These are phyloP conservation scores for Auriscalpium microsporum DNA, from an alignment of 768 basidiomycete genomes.

Conservation along the genomic window DNA sequence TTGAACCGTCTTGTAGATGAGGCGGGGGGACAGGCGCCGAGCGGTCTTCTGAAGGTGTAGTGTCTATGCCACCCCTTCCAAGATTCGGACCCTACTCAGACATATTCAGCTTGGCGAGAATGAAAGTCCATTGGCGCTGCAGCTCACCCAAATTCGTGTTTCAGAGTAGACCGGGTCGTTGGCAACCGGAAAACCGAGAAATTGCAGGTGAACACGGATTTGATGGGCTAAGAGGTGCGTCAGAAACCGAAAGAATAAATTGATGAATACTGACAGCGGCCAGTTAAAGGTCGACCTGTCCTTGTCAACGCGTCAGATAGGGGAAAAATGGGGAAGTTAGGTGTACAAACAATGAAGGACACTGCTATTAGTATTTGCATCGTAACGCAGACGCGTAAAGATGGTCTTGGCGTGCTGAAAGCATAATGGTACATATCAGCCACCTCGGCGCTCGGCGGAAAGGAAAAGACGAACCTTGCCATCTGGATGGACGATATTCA, in stretches of 20 bases:
- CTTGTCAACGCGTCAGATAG: neutral
- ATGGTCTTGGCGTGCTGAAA: slow-evolving; percentile 77
- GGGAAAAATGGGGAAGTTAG: slow-evolving; percentile 6
- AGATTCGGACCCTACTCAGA: slow-evolving; percentile 51
- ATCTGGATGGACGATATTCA: slow-evolving; percentile 92
- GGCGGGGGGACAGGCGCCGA: slow-evolving; percentile 48
- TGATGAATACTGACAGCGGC: slow-evolving; percentile 59
- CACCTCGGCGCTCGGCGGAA: neutral
- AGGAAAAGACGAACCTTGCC: slow-evolving; percentile 61
- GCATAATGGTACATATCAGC: neutral
- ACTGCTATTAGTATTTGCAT: slow-evolving; percentile 70
- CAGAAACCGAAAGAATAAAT: neutral
- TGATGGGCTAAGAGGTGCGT: slow-evolving; percentile 66
- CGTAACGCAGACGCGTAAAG: slow-evolving; percentile 78
- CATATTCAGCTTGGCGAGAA: too few species aligned
- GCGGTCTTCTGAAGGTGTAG: slow-evolving; percentile 57
- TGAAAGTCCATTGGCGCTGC: too few species aligned
- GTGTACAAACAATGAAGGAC: slow-evolving; percentile 59
- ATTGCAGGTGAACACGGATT: slow-evolving; percentile 94
- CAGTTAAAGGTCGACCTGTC: slow-evolving; percentile 79
- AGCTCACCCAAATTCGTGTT: slow-evolving; percentile 59
- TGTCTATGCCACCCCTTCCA: slow-evolving; percentile 77
- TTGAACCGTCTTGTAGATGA: slow-evolving; percentile 15
- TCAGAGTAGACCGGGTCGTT: slow-evolving; percentile 94
- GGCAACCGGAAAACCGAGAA: slow-evolving; percentile 85